phyloP scores from a whole-genome alignment of 73 alveolate genomes.

The Paramecium primaurelia region DNA sequence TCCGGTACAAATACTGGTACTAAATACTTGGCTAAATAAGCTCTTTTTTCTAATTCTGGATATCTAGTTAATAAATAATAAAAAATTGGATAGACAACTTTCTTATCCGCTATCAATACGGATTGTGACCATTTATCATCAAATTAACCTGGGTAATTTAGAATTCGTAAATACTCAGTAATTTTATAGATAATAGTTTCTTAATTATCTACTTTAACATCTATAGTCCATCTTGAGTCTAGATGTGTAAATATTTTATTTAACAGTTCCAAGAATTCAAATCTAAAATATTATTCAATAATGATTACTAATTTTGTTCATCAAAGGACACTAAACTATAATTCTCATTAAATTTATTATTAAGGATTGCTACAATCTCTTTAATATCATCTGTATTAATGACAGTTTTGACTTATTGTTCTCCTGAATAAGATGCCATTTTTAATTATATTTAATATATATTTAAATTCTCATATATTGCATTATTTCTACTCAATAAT shows the following conservation, averaged over 20 bases:
- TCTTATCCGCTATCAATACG: constrained; percentile 87
- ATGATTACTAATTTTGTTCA: constrained; percentile 30
- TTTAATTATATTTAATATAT: neutral
- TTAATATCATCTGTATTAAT: constrained; percentile 21
- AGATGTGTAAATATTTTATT: neutral
- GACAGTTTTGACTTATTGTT: neutral
- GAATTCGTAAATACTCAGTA: constrained; percentile 42
- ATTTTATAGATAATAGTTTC: constrained; percentile 27
- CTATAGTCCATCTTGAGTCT: constrained; percentile 10
- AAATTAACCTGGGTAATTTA: constrained; percentile 11
- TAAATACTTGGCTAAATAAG: constrained; percentile 87
- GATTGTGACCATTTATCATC: constrained; percentile 37
- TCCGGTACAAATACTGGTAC: constrained; percentile 87
- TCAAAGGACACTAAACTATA: neutral
- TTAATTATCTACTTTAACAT: constrained; percentile 13
- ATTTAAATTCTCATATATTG: neutral
- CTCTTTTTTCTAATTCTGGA: constrained; percentile 85
- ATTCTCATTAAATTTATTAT: constrained; percentile 32
- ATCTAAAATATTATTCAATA: neutral
- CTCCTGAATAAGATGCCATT: constrained; percentile 28
- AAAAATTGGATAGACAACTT: constrained; percentile 82
- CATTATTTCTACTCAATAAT: neutral
- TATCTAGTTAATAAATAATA: constrained; percentile 82
- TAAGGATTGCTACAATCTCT: constrained; percentile 1
- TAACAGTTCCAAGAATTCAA: constrained; percentile 47